Percentiles rank a stretch among this genome's conserved stretches.
Conservation (phyloP, 2,329 filamentous ascomycete species). For the Diaporthe aspalathi region DNA sequence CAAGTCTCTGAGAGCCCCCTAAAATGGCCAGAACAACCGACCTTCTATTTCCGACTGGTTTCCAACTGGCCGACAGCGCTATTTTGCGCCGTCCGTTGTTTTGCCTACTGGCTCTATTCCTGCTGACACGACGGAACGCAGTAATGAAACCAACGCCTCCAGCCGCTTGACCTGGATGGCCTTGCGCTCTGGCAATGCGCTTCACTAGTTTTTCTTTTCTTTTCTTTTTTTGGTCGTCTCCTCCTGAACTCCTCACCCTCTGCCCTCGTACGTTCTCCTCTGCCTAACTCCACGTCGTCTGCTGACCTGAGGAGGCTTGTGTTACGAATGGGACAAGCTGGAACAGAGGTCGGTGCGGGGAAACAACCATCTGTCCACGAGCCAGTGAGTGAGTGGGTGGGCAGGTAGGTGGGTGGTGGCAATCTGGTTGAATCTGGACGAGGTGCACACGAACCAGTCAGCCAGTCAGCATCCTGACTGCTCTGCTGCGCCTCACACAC, state of each 20-base stretch:
- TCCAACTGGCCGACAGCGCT: constrained; percentile 5
- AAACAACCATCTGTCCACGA: neutral
- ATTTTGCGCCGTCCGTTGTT: constrained; percentile 2
- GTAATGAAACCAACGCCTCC: constrained; percentile 22
- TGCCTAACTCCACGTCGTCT: neutral
- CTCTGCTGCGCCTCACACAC: constrained; percentile 24
- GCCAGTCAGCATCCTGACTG: constrained; percentile 16
- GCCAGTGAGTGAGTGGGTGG: neutral
- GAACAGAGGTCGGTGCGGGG: constrained; percentile 9
- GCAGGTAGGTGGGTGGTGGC: too few species aligned
- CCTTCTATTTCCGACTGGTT: constrained; percentile 16
- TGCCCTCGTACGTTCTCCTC: neutral
- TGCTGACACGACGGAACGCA: constrained; percentile 13
- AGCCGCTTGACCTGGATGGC: neutral
- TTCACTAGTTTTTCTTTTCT: neutral
- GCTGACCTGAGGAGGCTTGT: neutral
- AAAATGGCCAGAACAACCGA: neutral
- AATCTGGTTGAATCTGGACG: constrained; percentile 16
- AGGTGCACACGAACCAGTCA: neutral
- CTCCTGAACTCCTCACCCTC: neutral
- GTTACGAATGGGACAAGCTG: constrained; percentile 8
- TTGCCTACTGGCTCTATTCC: constrained; percentile 14
- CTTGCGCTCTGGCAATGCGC: constrained; percentile 5
- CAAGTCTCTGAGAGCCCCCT: neutral
- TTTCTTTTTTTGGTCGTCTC: neutral